Evolutionary conservation across 129 eudicot genomes (phyloP), one percentile per base, ranked within the genome.

Genomic region (Rutidosis leptorrhynchoides): DNA sequence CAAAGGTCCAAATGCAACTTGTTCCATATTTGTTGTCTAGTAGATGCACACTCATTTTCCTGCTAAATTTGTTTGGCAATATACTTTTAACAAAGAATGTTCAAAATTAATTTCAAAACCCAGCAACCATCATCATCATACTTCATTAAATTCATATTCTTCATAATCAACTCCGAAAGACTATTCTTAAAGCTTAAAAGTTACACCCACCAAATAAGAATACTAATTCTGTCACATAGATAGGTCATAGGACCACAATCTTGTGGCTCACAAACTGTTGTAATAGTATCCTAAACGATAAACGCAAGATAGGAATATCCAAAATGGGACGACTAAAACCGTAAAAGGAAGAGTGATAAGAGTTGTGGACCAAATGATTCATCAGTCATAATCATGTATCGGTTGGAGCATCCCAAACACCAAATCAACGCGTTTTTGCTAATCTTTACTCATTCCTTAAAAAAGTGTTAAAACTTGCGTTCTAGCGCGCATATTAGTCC

Each of bases 161-260:
- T n/a, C n/a, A n/a, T n/a, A n/a, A n/a, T n/a, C n/a, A n/a, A n/a
- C n/a, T n/a, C n/a, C n/a, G n/a, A n/a, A n/a, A n/a, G n/a, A n/a
- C n/a, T n/a, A n/a, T n/a, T n/a, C n/a, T n/a, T n/a, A n/a, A n/a
- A n/a, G n/a, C n/a, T n/a, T n/a, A n/a, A n/a, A n/a, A n/a, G n/a
- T n/a, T n/a, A n/a, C 58, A 56, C 65, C 78, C 71, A 73, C 71
- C 71, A 20, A 73, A 64, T 53, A 11, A 27, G 71, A 64, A 73
- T 73, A 64, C 58, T 54, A 8, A 37, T 62, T n/a, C n/a, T 69
- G 66, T 69, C 66, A 37, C n/a, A n/a, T n/a, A n/a, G n/a, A n/a
- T n/a, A n/a, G n/a, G n/a, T n/a, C 65, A 69, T 56, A 64, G 78
- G 78, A 73, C 78, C 78, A 73, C 71, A 53, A 26, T 15, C 65